phyloP scores from a whole-genome alignment of 2,329 filamentous ascomycete species.

The Verticillium tricorpus region DNA sequence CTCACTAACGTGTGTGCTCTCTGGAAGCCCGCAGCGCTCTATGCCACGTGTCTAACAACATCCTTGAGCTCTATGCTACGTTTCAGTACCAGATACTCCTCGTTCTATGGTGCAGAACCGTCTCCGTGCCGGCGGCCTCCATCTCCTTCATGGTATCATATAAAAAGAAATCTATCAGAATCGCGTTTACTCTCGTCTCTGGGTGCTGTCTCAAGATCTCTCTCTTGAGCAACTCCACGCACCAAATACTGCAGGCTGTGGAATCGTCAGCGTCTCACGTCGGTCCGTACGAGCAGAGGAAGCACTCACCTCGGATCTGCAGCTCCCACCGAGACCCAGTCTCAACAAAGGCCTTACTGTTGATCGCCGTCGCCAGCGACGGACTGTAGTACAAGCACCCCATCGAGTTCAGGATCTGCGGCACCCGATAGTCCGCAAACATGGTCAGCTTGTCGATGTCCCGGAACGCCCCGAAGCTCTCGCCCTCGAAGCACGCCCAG shows the following conservation, averaged over 20 bases:
- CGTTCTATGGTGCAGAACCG: slow-evolving; percentile 80
- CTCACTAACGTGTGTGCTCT: background rate
- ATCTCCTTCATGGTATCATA: slow-evolving; percentile 91
- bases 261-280: background rate
- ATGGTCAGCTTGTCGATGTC: slow-evolving; percentile 97
- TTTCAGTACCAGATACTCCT: slow-evolving; percentile 88
- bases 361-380: slow-evolving; percentile 66
- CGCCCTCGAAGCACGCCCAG: slow-evolving; percentile 91
- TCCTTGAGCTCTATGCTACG: background rate
- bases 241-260: slow-evolving; percentile 88
- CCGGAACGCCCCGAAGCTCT: slow-evolving; percentile 71
- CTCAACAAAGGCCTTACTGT: slow-evolving; percentile 58
- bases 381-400: slow-evolving; percentile 84
- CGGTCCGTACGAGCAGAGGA: background rate
- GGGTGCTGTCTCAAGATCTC: slow-evolving; percentile 75
- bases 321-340: slow-evolving; percentile 76
- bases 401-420: slow-evolving; percentile 82
- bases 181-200: slow-evolving; percentile 71
- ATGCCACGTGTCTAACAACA: background rate
- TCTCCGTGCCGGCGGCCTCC: slow-evolving; percentile 58
- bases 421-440: slow-evolving; percentile 97
- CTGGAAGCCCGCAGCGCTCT: background rate
- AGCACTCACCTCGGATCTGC: slow-evolving; percentile 68
- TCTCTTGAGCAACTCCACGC: slow-evolving; percentile 78
- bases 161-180: slow-evolving; percentile 94